Conservation (phyloP, 495 filamentous ascomycete genomes). For the Aspergillus sclerotioniger region DNA sequence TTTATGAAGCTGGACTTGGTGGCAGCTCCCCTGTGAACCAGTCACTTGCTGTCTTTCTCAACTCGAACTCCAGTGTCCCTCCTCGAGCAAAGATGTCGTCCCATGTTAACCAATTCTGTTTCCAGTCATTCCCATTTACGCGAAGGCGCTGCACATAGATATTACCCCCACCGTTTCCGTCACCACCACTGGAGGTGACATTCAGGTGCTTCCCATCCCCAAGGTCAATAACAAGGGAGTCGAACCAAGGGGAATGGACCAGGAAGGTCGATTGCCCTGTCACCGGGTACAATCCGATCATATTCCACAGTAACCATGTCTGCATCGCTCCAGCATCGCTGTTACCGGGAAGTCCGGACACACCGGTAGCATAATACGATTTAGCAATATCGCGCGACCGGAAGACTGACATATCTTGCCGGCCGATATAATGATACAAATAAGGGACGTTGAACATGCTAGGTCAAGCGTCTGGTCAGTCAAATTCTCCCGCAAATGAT, state of each 20-base stretch:
- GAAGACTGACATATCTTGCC: conserved; percentile 52
- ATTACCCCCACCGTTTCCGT: conserved; percentile 36
- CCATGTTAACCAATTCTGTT: conserved; percentile 53
- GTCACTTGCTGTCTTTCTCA: conserved; percentile 41
- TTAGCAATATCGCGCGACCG: conserved; percentile 39
- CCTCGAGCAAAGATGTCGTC: conserved; percentile 54
- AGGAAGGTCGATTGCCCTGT: conserved; percentile 56
- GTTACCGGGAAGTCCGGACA: conserved; percentile 54
- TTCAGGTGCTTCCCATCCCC: conserved; percentile 43
- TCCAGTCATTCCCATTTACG: conserved; percentile 50
- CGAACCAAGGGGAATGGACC: conserved; percentile 57
- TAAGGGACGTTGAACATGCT: conserved; percentile 66
- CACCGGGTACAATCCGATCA: conserved; percentile 59
- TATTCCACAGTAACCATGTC: conserved; percentile 59
- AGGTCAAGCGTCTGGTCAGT: conserved; percentile 6
- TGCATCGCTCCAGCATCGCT: conserved; percentile 60
- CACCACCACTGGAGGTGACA: conserved; percentile 45
- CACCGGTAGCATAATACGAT: conserved; percentile 34
- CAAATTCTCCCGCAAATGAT: neutral
- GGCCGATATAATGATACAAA: conserved; percentile 65
- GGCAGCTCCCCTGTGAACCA: conserved; percentile 52
- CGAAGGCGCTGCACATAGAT: conserved; percentile 49
- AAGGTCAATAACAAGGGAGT: conserved; percentile 47
- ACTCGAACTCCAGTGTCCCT: conserved; percentile 53
- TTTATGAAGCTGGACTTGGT: conserved; percentile 50